These are phyloP conservation scores for Yarrowia keelungensis DNA, from an alignment of 805 yeast genomes.

Conservation along the genomic window DNA sequence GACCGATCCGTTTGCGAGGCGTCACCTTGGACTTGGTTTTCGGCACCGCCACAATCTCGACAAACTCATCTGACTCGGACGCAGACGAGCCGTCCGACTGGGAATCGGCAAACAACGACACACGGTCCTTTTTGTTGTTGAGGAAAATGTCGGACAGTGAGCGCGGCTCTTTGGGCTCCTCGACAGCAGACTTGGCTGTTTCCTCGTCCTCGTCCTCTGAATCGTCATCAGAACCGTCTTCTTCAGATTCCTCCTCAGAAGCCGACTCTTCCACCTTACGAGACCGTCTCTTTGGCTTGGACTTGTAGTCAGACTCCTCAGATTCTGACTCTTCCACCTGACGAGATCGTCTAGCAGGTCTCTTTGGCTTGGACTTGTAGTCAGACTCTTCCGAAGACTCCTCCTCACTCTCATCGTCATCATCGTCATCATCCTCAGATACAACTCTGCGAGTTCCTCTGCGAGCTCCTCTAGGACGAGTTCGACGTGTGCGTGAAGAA, in stretches of 20 bases:
- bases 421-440: background rate
- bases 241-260: background rate
- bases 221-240: background rate
- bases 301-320: background rate
- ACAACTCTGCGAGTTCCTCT: background rate
- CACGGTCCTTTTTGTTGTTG: background rate
- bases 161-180: background rate
- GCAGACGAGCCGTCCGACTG: background rate
- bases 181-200: background rate
- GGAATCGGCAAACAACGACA: background rate
- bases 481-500: background rate
- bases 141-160: background rate
- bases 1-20: background rate
- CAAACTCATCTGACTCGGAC: background rate
- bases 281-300: too few relatives aligned
- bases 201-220: background rate
- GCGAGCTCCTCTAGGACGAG: background rate
- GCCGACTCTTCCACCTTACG: too few relatives aligned
- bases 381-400: too few relatives aligned
- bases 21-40: background rate
- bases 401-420: background rate
- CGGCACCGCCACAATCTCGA: slow-evolving; percentile 12
- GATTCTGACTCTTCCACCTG: too few relatives aligned
- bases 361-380: too few relatives aligned
- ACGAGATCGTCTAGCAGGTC: too few relatives aligned